Base-by-base conservation (phyloP, 805 yeast genomes). In the Yarrowia keelungensis region DNA sequence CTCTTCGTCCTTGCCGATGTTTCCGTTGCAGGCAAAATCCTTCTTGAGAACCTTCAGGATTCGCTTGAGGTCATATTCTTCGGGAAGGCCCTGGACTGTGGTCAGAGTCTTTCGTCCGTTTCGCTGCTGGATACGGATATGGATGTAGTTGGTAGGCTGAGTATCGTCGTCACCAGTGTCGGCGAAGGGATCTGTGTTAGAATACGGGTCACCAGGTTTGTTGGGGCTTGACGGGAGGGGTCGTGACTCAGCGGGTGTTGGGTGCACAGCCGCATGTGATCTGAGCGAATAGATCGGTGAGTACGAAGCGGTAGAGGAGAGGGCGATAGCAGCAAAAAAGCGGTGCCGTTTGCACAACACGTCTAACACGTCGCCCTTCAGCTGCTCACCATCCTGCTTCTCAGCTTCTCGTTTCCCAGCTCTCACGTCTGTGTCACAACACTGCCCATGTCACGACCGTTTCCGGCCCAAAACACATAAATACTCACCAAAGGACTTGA, bases 121-220 rank as follows among this genome's bases (percentile, higher is more conserved):
- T 86, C 99, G 94, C 85, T 94, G 99, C 83, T 94, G 99, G 80
- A 96, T 94, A 86, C 99, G 96, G 81, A 94, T 81, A 82, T 93
- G 99, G 81, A 94, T 91, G 84, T 93, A 92, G 85, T 91, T 92
- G 70, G 96, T 88, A 78, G 97, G 90, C 83, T 94, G 94, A 75
- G 97, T 90, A 81, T 94, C 97, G 84, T 95, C 96, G 87, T 94
- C 98, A 85, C 98, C 98, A 83, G 98, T 93, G 82, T 94, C 99
- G 89, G 98, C 98, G 89, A 94, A 94, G 72, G 99, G 99, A 84
- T 94, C 97, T 85, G 62, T 15, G 62, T 59, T 59, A 59, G 65
- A n/a, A 26, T 12, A 16, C 41, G 19, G 19, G 19, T 19, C 19
- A 19, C 19, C 19, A 19, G 41, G 3, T 8, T 41, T 26, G 32